Base-by-base conservation (phyloP, 345 rosid genomes). In the Zanthoxylum bungeanum region DNA sequence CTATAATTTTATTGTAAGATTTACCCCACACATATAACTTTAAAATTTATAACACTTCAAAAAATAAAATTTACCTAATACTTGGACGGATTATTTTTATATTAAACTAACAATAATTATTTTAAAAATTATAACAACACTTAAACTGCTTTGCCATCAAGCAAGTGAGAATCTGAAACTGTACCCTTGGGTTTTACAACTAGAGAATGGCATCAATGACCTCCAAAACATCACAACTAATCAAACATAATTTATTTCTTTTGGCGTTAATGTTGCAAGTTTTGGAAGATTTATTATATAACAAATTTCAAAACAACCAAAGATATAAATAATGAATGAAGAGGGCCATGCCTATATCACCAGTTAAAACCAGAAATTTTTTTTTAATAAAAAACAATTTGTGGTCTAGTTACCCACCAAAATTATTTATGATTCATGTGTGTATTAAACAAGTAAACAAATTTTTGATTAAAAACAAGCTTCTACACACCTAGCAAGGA, bases 211-310 rank as follows among this genome's bases (percentile, higher is more conserved):
- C 4, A 42, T 14, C 47, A n/a, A 14, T 14, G 5, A 42, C 47
- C 0, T 42, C 17, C 47, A 42, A 0, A 3, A 3, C 4, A 2
- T 11, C n/a, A n/a, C n/a, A n/a, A n/a, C n/a, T n/a, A n/a, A n/a
- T n/a, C n/a, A n/a, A n/a, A n/a, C n/a, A n/a, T n/a, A n/a, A n/a
- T 42, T 40, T 11, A 9, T 40, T 40, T 11, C 5, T 42, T 1
- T 12, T 3, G 47, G 47, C 17, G 3, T 16, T 5, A 42, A 0
- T 42, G 4, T 14, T 42, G 47, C 19, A 14, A 42, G 2, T 17
- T 12, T 42, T 12, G 47, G 17, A 42, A 42, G 47, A 42, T 42
- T 42, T 16, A 12, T 42, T 42, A 3, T 0, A 17, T 1, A 42
- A 11, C 47, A 42, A 42, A 42, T 49, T 49, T 49, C 9, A 2